Conservation (phyloP, 352 stramenopile species). For the Thalassiosira ordinaria region DNA sequence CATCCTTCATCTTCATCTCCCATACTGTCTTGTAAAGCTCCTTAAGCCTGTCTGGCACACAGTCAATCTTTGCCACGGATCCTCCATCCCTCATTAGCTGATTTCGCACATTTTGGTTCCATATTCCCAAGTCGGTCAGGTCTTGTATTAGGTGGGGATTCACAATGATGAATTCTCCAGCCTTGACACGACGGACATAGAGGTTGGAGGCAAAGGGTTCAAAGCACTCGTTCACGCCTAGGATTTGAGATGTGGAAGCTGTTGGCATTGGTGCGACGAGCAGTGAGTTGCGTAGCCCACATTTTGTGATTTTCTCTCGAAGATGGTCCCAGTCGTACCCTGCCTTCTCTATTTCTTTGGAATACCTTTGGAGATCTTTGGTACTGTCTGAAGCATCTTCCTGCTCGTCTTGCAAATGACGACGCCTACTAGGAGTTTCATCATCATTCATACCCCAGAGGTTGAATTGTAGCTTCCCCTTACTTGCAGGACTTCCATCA, state of each 20-base stretch:
- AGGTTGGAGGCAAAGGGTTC: slow-evolving; percentile 98
- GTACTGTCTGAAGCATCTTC: slow-evolving; percentile 7
- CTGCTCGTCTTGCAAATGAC: neutral
- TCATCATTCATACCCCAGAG: slow-evolving; percentile 89
- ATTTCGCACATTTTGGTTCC: slow-evolving; percentile 95
- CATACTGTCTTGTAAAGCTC: slow-evolving; percentile 98
- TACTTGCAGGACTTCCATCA: slow-evolving; percentile 90
- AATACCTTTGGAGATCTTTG: slow-evolving; percentile 46
- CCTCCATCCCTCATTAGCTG: slow-evolving; percentile 95
- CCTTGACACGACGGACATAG: slow-evolving; percentile 95
- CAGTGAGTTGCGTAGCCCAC: slow-evolving; percentile 92
- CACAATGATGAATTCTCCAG: slow-evolving; percentile 96
- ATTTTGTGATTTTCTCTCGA: slow-evolving; percentile 88
- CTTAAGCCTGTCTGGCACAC: slow-evolving; percentile 83
- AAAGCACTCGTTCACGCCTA: slow-evolving; percentile 95
- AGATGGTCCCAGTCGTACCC: slow-evolving; percentile 93
- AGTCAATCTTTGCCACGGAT: slow-evolving; percentile 80
- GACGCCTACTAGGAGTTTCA: slow-evolving; percentile 65
- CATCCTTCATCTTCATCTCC: slow-evolving; percentile 88
- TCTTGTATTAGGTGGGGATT: slow-evolving; percentile 98
- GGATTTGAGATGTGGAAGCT: slow-evolving; percentile 83
- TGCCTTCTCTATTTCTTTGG: slow-evolving; percentile 71
- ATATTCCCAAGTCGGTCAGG: slow-evolving; percentile 94
- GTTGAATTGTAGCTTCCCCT: slow-evolving; percentile 95
- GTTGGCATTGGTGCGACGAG: slow-evolving; percentile 95